Percentiles rank a stretch among this genome's conserved stretches.
These are phyloP conservation scores for Paecilomyces niveus DNA, from an alignment of 2,329 filamentous ascomycete genomes.

Conservation along the genomic window DNA sequence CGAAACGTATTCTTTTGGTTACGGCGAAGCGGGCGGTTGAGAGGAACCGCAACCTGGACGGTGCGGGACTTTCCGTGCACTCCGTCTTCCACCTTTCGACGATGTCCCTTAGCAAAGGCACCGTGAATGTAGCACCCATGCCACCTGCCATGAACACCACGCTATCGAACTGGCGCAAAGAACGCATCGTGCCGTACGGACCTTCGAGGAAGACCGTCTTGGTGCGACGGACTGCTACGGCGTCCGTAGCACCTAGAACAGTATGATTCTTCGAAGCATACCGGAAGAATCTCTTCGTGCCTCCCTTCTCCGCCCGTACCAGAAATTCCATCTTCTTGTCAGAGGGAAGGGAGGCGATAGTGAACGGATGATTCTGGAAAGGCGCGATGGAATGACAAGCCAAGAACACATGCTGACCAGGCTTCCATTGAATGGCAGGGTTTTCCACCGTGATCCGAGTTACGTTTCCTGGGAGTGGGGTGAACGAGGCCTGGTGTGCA, in stretches of 20 bases:
- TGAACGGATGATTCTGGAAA: conserved; percentile 59
- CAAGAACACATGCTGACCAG: conserved; percentile 59
- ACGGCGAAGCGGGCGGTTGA: conserved; percentile 22
- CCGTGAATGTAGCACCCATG: conserved; percentile 53
- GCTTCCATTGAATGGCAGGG: conserved; percentile 51
- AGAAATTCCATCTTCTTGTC: conserved; percentile 52
- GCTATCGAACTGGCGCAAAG: conserved; percentile 54
- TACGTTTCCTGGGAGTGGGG: conserved; percentile 47
- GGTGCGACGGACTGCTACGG: conserved; percentile 5
- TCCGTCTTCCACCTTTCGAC: conserved; percentile 39
- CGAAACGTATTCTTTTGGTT: conserved; percentile 46
- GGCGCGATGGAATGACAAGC: conserved; percentile 51
- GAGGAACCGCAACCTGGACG: conserved; percentile 2
- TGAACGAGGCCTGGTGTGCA: conserved; percentile 38
- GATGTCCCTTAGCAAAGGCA: conserved; percentile 52
- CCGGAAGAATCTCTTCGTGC: conserved; percentile 44
- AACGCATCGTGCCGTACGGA: conserved; percentile 46
- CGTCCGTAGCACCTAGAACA: conserved; percentile 12
- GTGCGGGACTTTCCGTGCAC: conserved; percentile 7
- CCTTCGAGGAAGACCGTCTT: conserved; percentile 46
- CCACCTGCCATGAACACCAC: conserved; percentile 54
- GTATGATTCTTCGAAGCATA: conserved; percentile 40
- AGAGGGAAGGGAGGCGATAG: conserved; percentile 50
- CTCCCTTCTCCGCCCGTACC: conserved; percentile 48
- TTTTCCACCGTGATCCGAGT: conserved; percentile 51